These are phyloP conservation scores for Trichopus zeylanicus DNA, from an alignment of 116 monocot species.

Conservation along the genomic window DNA sequence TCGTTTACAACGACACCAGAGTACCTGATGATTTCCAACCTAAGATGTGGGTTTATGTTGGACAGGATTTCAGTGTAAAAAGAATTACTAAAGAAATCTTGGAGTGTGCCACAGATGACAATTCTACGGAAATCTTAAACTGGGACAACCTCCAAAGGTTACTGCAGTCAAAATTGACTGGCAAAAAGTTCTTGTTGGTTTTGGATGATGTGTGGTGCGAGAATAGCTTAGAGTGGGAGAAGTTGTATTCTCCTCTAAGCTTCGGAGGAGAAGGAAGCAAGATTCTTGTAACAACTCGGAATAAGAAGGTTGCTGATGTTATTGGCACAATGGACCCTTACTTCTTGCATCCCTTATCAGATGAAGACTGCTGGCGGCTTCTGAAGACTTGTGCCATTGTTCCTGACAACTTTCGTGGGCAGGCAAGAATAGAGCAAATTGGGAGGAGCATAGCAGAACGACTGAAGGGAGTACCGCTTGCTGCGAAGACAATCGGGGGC, in stretches of 20 bases:
- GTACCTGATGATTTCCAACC: slow-evolving; percentile 22
- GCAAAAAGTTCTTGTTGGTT: slow-evolving; percentile 14
- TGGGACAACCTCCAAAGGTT: not conserved
- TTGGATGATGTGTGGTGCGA: slow-evolving; percentile 22
- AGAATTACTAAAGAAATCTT: slow-evolving; percentile 15
- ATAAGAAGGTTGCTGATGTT: slow-evolving; percentile 1
- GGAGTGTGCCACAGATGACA: not conserved
- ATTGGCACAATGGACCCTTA: not conserved
- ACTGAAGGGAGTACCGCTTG: slow-evolving; percentile 18
- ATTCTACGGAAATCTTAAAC: not conserved
- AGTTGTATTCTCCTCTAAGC: not conserved
- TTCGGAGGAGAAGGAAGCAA: slow-evolving; percentile 7
- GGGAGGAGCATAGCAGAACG: slow-evolving; percentile 3
- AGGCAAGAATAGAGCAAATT: not conserved
- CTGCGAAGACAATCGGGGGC: slow-evolving; percentile 9
- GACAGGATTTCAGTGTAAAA: slow-evolving; percentile 29
- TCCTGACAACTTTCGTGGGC: too few species aligned
- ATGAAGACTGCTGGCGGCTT: slow-evolving; percentile 7
- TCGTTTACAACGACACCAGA: slow-evolving; percentile 26
- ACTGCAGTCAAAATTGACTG: not conserved
- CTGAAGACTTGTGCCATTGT: not conserved
- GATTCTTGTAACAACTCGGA: slow-evolving; percentile 8
- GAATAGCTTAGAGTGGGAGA: slow-evolving; percentile 4
- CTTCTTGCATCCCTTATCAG: not conserved
- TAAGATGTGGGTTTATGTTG: slow-evolving; percentile 47